Conservation (phyloP, 2,329 filamentous ascomycete genomes). For the Aspergillus fischeri region DNA sequence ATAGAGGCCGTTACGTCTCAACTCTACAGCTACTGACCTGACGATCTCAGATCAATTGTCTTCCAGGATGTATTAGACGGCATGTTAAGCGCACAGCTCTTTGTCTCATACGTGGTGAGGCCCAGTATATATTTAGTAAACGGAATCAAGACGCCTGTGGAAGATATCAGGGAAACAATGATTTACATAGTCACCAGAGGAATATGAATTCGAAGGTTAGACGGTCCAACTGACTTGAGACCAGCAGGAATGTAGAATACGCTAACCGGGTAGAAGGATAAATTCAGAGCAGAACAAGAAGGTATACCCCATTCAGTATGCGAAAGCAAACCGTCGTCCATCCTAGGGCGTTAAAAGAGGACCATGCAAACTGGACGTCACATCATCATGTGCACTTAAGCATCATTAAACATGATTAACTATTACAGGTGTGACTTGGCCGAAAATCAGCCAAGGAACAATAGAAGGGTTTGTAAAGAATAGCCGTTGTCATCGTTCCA, state of each 20-base stretch:
- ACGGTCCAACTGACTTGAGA: background rate
- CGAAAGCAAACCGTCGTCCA: background rate
- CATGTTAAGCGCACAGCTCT: background rate
- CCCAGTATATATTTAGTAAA: background rate
- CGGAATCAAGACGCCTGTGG: background rate
- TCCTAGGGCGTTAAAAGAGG: background rate
- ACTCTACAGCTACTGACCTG: background rate
- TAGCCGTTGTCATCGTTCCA: conserved; percentile 33
- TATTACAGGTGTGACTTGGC: conserved; percentile 5
- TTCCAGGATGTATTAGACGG: background rate
- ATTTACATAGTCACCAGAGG: background rate
- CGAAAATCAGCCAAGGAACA: conserved; percentile 4
- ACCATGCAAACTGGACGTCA: conserved; percentile 5
- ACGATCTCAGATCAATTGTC: background rate
- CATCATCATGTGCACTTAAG: conserved; percentile 12
- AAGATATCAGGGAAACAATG: background rate
- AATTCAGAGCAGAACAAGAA: background rate
- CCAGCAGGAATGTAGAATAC: background rate
- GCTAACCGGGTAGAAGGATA: background rate
- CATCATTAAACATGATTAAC: conserved; percentile 20
- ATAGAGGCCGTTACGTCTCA: background rate
- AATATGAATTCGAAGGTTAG: background rate
- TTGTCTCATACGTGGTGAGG: background rate
- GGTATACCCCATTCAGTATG: background rate
- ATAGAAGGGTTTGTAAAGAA: conserved; percentile 7